These are phyloP conservation scores for Lyophyllum shimeji DNA, from an alignment of 768 basidiomycete genomes.

Conservation along the genomic window DNA sequence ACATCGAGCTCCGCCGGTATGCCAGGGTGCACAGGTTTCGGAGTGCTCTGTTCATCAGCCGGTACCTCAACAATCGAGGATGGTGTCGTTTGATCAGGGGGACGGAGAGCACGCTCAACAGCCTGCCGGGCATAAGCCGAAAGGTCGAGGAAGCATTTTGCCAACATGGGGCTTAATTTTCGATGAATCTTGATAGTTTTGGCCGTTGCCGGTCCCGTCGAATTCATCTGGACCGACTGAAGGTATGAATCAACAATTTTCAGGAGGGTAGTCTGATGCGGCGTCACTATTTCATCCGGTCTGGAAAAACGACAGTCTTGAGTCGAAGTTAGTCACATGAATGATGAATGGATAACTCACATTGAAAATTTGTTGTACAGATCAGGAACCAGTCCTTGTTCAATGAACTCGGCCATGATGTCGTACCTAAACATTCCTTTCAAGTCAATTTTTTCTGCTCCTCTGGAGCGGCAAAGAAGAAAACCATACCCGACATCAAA, in stretches of 20 bases:
- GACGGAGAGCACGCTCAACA: conserved; percentile 46
- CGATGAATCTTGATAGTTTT: conserved; percentile 36
- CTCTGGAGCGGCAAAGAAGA: conserved; percentile 1
- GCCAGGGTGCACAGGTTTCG: conserved; percentile 2
- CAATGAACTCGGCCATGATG: conserved; percentile 63
- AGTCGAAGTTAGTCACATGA: conserved; percentile 9
- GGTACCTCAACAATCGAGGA: neutral
- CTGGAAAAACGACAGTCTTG: conserved; percentile 33
- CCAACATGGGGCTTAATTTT: conserved; percentile 56
- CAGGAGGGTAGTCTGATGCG: conserved; percentile 84
- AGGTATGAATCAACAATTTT: conserved; percentile 87
- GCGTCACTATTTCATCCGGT: conserved; percentile 69
- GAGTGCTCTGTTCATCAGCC: conserved; percentile 3
- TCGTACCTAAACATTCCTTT: conserved; percentile 49
- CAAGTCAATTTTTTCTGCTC: neutral
- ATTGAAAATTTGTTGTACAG: conserved; percentile 61
- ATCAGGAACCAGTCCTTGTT: conserved; percentile 53
- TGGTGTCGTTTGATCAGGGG: conserved; percentile 11
- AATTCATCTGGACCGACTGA: conserved; percentile 46
- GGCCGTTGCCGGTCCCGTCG: conserved; percentile 27
- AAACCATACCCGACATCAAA: conserved; percentile 75
- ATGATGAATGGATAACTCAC: conserved; percentile 40
- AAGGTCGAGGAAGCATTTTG: conserved; percentile 60
- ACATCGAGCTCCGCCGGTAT: conserved; percentile 53
- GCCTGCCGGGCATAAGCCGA: conserved; percentile 56